phyloP scores from a whole-genome alignment of 805 yeast genomes.

The Torulaspora delbrueckii region DNA sequence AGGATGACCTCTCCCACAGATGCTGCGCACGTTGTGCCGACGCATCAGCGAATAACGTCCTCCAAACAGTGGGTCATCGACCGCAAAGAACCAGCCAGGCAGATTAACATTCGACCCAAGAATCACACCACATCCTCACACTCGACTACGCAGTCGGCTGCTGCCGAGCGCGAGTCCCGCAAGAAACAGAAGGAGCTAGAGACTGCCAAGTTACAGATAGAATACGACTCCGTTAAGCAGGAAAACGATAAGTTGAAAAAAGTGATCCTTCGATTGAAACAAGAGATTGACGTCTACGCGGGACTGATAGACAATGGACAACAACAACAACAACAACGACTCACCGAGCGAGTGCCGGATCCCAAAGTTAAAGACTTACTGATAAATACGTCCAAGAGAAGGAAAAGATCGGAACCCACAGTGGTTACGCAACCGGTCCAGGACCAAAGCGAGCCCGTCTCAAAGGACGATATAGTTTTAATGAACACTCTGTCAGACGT shows the following conservation, averaged over 20 bases:
- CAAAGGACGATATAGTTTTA: constrained; percentile 23
- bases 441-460: constrained; percentile 6
- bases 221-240: constrained; percentile 23
- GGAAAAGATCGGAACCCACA: constrained; percentile 10
- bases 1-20: constrained; percentile 4
- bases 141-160: constrained; percentile 4
- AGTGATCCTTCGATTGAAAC: constrained; percentile 22
- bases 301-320: constrained; percentile 10
- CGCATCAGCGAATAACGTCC: constrained; percentile 22
- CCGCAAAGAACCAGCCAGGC: constrained; percentile 3
- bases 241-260: constrained; percentile 27
- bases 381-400: constrained; percentile 18
- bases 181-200: constrained; percentile 16
- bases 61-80: constrained; percentile 22
- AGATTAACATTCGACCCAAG: constrained; percentile 5
- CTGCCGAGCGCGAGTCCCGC: constrained; percentile 6
- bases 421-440: background rate
- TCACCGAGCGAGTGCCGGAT: constrained; percentile 2
- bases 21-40: constrained; percentile 13
- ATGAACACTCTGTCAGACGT: constrained; percentile 26
- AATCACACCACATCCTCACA: background rate
- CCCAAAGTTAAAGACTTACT: constrained; percentile 18
- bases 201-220: constrained; percentile 21
- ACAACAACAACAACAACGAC: constrained; percentile 4
- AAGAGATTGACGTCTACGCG: constrained; percentile 25